phyloP scores from a whole-genome alignment of 352 stramenopile genomes.

The Phytophthora pistaciae region DNA sequence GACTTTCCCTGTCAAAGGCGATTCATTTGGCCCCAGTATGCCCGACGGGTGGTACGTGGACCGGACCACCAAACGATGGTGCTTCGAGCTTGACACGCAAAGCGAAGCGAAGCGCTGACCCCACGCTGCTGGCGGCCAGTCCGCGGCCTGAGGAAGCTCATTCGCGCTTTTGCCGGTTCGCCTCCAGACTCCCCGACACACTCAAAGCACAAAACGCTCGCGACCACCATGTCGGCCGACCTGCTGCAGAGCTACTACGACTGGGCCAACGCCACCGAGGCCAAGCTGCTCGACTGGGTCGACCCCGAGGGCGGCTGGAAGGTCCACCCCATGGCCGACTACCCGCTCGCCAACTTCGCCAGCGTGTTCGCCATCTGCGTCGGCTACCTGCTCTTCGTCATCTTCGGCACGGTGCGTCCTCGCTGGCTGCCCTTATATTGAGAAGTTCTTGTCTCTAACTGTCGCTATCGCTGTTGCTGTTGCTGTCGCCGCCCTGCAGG shows the following conservation, averaged over 20 bases:
- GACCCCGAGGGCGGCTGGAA: slow-evolving; percentile 74
- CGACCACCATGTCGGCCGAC: slow-evolving; percentile 31
- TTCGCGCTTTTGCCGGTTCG: slow-evolving; percentile 44
- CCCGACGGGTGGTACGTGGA: slow-evolving; percentile 11
- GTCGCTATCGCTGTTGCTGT: slow-evolving; percentile 8
- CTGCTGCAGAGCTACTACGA: slow-evolving; percentile 57
- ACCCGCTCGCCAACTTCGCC: slow-evolving; percentile 73
- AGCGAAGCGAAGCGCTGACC: slow-evolving; percentile 1
- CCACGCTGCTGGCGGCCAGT: not conserved
- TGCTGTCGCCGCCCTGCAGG: slow-evolving; percentile 16
- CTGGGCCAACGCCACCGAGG: slow-evolving; percentile 65
- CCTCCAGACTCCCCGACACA: slow-evolving; percentile 8
- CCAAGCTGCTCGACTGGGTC: slow-evolving; percentile 59
- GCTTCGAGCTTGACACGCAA: slow-evolving; percentile 34
- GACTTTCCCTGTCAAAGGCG: slow-evolving; percentile 20
- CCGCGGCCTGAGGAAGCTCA: slow-evolving; percentile 12
- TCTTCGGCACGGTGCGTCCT: slow-evolving; percentile 61
- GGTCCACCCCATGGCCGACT: slow-evolving; percentile 64
- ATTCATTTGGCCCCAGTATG: slow-evolving; percentile 28
- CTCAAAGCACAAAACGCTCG: not conserved
- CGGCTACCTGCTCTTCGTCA: slow-evolving; percentile 73
- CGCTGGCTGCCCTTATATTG: not conserved
- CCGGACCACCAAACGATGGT: slow-evolving; percentile 25
- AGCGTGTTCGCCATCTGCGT: slow-evolving; percentile 67
- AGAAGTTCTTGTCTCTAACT: not conserved